These are phyloP conservation scores for Puccinia hordei DNA, from an alignment of 1,284 basidiomycete species.

Conservation along the genomic window DNA sequence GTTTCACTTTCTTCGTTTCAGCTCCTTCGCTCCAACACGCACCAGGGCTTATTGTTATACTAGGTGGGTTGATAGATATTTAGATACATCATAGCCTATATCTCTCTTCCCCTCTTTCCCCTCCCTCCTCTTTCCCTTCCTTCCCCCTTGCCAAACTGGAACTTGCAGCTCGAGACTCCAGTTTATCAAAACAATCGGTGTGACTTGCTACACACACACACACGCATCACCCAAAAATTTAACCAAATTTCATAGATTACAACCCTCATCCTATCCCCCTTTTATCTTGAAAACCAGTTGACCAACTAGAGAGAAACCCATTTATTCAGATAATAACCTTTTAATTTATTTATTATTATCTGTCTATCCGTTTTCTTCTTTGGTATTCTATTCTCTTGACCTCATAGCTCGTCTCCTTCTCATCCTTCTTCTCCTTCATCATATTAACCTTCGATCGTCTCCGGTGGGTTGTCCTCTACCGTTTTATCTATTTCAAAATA, in stretches of 20 bases:
- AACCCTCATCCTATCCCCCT: too few species aligned
- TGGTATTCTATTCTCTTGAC: neutral
- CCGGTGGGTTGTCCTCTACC: neutral
- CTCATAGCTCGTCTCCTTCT: neutral
- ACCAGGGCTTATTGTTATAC: constrained; percentile 5
- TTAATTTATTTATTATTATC: neutral
- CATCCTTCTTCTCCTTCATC: neutral
- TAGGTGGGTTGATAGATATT: neutral
- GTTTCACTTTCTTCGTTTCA: constrained; percentile 9
- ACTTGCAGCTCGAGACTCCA: neutral
- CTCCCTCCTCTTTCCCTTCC: neutral
- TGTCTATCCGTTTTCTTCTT: neutral
- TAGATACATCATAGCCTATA: neutral
- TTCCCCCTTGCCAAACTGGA: neutral
- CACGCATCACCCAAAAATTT: too few species aligned
- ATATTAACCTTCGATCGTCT: neutral
- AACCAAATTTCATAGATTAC: too few species aligned
- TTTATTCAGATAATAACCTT: neutral
- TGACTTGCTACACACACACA: too few species aligned
- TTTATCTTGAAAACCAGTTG: too few species aligned
- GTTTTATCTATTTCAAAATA: too few species aligned
- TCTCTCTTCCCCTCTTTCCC: neutral
- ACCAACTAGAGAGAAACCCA: too few species aligned
- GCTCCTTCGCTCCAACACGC: constrained; percentile 12
- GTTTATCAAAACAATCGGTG: neutral